A percentile compares a stretch with the other conserved stretches of the same genome.
Evolutionary conservation across 768 basidiomycete genomes (phyloP).

Genomic region (Xerocomus potaroensis): DNA sequence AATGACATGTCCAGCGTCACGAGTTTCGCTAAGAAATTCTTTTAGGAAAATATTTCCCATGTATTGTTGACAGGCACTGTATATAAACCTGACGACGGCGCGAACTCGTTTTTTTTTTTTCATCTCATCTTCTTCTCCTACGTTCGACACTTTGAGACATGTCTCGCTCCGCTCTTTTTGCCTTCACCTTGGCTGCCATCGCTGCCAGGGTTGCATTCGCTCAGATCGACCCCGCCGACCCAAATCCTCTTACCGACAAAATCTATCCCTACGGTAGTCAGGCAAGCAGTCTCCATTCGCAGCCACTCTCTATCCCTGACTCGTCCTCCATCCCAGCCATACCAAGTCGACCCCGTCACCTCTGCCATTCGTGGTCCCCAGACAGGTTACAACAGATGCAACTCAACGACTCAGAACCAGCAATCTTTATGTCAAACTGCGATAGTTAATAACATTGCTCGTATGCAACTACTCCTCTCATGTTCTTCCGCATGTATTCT

Average conservation of each 20-base stretch:
- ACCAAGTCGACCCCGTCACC: slow-evolving; percentile 43
- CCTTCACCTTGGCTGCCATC: slow-evolving; percentile 29
- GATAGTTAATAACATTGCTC: slow-evolving; percentile 51
- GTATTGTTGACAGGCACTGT: background rate
- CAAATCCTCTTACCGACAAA: slow-evolving; percentile 45
- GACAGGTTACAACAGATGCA: slow-evolving; percentile 62
- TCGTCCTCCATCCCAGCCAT: slow-evolving; percentile 36
- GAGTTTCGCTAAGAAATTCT: slow-evolving; percentile 22
- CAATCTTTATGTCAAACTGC: slow-evolving; percentile 66
- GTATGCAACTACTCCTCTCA: no score
- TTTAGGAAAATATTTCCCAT: slow-evolving; percentile 7
- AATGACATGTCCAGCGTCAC: slow-evolving; percentile 28
- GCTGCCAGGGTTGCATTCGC: slow-evolving; percentile 29
- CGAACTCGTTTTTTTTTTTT: background rate
- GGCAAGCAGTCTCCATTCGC: slow-evolving; percentile 10
- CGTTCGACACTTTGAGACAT: slow-evolving; percentile 33
- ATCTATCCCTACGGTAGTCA: slow-evolving; percentile 37
- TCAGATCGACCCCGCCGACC: slow-evolving; percentile 39
- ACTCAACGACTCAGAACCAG: slow-evolving; percentile 61
- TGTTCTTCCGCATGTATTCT: background rate
- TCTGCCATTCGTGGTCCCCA: slow-evolving; percentile 52
- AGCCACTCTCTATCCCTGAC: background rate
- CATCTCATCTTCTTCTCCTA: background rate
- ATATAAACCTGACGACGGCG: no score
- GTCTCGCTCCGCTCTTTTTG: slow-evolving; percentile 48